phyloP scores from a whole-genome alignment of 257 asterid species.

The Paraleonurus japonicus region DNA sequence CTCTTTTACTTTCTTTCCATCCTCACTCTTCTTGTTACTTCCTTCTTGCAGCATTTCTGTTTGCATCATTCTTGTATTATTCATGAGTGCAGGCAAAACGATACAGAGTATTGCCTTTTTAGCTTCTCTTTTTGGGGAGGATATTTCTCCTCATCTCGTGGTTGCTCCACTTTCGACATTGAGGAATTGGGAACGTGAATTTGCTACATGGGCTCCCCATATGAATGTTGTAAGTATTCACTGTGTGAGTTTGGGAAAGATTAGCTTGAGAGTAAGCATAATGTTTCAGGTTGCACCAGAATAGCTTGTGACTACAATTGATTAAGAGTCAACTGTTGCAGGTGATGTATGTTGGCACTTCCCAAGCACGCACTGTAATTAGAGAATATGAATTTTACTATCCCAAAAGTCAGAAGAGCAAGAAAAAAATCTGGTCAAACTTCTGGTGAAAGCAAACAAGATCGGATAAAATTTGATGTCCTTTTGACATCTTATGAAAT shows the following conservation, averaged over 20 bases:
- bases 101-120: constrained; percentile 97
- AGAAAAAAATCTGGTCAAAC: constrained; percentile 73
- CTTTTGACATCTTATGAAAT: constrained; percentile 96
- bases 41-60: constrained; percentile 18
- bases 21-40: constrained; percentile 8
- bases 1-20: constrained; percentile 6
- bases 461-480: constrained; percentile 94
- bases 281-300: not conserved
- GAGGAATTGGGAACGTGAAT: constrained; percentile 99
- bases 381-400: constrained; percentile 88
- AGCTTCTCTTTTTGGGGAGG: constrained; percentile 92
- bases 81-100: constrained; percentile 74
- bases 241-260: constrained; percentile 9
- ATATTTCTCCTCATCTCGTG: constrained; percentile 77
- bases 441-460: constrained; percentile 78
- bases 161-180: constrained; percentile 97
- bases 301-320: constrained; percentile 23
- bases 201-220: constrained; percentile 99
- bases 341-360: constrained; percentile 94
- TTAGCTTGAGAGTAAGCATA: constrained; percentile 22
- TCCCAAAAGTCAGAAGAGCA: constrained; percentile 76
- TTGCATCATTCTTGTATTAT: constrained; percentile 19
- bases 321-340: constrained; percentile 42
- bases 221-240: constrained; percentile 90
- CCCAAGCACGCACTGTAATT: constrained; percentile 77